Evolutionary conservation across 2,329 filamentous ascomycete species (phyloP).

Genomic region (Ophiostoma pallidulum): DNA sequence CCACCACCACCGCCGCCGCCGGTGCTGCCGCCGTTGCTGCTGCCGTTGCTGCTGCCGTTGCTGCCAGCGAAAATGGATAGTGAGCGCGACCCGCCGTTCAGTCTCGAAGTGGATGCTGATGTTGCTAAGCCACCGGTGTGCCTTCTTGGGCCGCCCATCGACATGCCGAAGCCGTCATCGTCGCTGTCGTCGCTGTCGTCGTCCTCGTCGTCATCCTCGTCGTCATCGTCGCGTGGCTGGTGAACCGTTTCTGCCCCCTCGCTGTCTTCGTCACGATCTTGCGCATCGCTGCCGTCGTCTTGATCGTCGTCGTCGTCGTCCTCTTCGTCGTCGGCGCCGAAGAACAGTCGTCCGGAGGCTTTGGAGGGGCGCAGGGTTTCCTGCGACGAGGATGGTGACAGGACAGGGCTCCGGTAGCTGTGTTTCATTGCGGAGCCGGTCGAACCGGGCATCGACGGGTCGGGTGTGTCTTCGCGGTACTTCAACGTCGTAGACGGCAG

Average conservation of each 20-base stretch:
- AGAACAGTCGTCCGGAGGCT: constrained; percentile 54
- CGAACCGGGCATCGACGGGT: constrained; percentile 36
- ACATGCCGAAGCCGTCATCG: constrained; percentile 14
- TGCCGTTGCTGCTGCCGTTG: neutral
- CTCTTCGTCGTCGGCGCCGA: constrained; percentile 52
- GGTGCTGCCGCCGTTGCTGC: neutral
- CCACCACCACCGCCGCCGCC: constrained; percentile 18
- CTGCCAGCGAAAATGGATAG: constrained; percentile 11
- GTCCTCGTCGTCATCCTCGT: constrained; percentile 14
- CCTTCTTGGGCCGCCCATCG: constrained; percentile 9
- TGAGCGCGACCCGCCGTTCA: constrained; percentile 3
- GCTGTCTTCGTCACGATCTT: constrained; percentile 14
- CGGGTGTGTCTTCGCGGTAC: constrained; percentile 64
- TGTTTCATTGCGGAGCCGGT: constrained; percentile 56
- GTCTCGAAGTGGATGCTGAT: constrained; percentile 13
- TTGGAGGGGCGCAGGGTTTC: constrained; percentile 69
- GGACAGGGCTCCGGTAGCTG: constrained; percentile 40
- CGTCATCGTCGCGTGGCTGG: constrained; percentile 15
- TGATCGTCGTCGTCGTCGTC: constrained; percentile 39
- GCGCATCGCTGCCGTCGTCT: constrained; percentile 13
- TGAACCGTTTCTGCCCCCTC: constrained; percentile 6
- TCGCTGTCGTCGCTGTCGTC: constrained; percentile 16
- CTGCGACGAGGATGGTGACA: constrained; percentile 70
- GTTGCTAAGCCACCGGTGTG: constrained; percentile 7
- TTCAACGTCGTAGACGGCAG: constrained; percentile 82